These are phyloP conservation scores for Ceratocystis alfenasii DNA, from an alignment of 2,329 filamentous ascomycete species.

Conservation along the genomic window DNA sequence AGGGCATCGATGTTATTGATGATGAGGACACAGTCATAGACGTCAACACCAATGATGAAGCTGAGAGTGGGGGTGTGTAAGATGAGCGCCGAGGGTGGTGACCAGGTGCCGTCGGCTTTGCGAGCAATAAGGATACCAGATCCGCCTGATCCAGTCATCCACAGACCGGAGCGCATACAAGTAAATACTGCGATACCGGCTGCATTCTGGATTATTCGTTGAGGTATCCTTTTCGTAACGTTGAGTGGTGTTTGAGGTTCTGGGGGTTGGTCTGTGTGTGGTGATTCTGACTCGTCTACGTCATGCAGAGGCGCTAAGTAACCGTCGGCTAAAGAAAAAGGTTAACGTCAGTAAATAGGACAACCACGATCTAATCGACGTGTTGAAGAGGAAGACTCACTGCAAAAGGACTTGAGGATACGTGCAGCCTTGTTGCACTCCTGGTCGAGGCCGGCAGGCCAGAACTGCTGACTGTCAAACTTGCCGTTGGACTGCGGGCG, in stretches of 20 bases:
- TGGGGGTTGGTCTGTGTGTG: conserved; percentile 25
- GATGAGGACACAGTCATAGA: conserved; percentile 89
- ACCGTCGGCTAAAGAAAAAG: conserved; percentile 38
- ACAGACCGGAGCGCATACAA: conserved; percentile 85
- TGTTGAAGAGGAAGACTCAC: conserved; percentile 37
- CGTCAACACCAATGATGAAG: conserved; percentile 83
- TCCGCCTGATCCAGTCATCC: conserved; percentile 82
- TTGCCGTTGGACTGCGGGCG: conserved; percentile 20
- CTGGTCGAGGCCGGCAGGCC: conserved; percentile 73
- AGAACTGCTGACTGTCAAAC: conserved; percentile 51
- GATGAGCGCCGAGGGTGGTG: conserved; percentile 79
- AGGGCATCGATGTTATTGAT: conserved; percentile 79
- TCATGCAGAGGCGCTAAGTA: conserved; percentile 39
- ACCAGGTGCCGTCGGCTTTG: conserved; percentile 79
- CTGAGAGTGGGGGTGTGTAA: conserved; percentile 80
- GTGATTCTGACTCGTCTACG: conserved; percentile 26
- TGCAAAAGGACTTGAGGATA: conserved; percentile 83
- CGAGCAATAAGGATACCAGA: conserved; percentile 77
- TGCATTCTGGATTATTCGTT: conserved; percentile 73
- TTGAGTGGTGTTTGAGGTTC: conserved; percentile 41
- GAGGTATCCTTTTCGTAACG: conserved; percentile 64
- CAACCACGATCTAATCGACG: conserved; percentile 1
- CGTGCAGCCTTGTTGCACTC: conserved; percentile 86
- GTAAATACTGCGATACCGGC: conserved; percentile 90
- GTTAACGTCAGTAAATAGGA: conserved; percentile 2